Evolutionary conservation across 805 yeast species (phyloP), one percentile per base, ranked within the genome.

Genomic region (Saturnispora galanensis): DNA sequence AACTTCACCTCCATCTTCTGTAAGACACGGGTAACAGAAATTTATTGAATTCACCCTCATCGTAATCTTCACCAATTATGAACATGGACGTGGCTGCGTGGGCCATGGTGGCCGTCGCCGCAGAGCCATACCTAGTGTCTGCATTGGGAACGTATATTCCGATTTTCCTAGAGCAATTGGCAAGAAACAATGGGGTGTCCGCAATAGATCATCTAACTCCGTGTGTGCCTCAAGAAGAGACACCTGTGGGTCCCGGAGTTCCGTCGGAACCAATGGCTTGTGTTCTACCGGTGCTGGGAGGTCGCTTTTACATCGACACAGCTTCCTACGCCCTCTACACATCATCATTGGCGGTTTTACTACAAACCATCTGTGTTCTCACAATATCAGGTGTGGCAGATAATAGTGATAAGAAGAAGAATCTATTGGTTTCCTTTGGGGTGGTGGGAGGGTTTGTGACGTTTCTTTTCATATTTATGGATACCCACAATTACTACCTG

Each of bases 91-190:
- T 50, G 35, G 31, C 45, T 29, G 49, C 52, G 11, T 50, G 52
- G 52, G 45, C 52, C 18, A 38, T 50, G 39, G 44, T 50, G 18
- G 47, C 50, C 4, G 28, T 45, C 10, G 88, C 89, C 1, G 76
- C 84, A 16, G 94, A 84, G 58, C 93, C 93, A 0, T 84, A 83
- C 56, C 72, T 82, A 4, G 93, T 84, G 7, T 77, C 85, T 34
- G 88, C 83, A 2, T 81, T 84, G 5, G 81, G 89, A 0, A 82
- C 90, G 0, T 84, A 81, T 57, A 81, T 84, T 5, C 93, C 93
- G 0, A 61, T 84, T 13, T 59, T 84, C 6, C 62, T 84, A 29
- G 88, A 84, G 49, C 82, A 79, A 52, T 70, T 79, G 48, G 94
- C 89, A 0, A 68, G 88, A 17, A 76, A 73, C 37, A 83, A 80